A percentile compares a stretch with the other conserved stretches of the same genome.
Evolutionary conservation across 768 basidiomycete genomes (phyloP).

Genomic region (Glaciozyma antarctica): DNA sequence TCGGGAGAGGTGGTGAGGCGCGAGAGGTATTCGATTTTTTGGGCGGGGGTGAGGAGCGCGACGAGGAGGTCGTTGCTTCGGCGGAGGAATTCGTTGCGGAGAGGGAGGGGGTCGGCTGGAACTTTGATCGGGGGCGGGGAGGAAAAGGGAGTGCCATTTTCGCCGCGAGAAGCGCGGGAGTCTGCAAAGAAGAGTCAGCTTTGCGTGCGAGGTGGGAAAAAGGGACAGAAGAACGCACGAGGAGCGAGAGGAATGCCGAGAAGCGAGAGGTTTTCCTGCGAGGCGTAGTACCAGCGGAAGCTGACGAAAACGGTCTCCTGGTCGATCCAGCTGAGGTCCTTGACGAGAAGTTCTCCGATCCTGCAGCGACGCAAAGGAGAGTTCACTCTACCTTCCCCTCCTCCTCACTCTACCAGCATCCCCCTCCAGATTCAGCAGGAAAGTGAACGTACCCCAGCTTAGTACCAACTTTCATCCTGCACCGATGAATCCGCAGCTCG

Average conservation of each 20-base stretch:
- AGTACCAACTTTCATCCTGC: not conserved
- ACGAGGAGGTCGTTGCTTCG: not conserved
- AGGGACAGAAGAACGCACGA: not conserved
- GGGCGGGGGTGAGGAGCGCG: not conserved
- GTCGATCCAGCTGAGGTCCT: not conserved
- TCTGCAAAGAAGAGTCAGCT: no score
- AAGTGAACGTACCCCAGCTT: no score
- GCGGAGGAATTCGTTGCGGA: constrained; percentile 6
- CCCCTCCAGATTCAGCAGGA: no score
- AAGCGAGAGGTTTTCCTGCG: not conserved
- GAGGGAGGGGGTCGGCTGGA: not conserved
- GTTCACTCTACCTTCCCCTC: no score
- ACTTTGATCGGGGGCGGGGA: not conserved
- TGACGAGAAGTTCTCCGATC: not conserved
- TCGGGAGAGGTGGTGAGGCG: not conserved
- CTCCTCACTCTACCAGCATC: no score
- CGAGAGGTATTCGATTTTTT: constrained; percentile 8
- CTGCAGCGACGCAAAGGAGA: not conserved
- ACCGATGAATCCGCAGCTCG: not conserved
- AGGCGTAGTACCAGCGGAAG: not conserved
- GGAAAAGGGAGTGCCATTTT: not conserved
- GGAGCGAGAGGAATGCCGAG: constrained; percentile 7
- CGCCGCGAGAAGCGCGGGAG: not conserved
- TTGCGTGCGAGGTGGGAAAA: not conserved
- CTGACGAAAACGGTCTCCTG: not conserved